Evolutionary conservation across 148 eudicot genomes (phyloP).

Genomic region (Suaeda aralocaspica): DNA sequence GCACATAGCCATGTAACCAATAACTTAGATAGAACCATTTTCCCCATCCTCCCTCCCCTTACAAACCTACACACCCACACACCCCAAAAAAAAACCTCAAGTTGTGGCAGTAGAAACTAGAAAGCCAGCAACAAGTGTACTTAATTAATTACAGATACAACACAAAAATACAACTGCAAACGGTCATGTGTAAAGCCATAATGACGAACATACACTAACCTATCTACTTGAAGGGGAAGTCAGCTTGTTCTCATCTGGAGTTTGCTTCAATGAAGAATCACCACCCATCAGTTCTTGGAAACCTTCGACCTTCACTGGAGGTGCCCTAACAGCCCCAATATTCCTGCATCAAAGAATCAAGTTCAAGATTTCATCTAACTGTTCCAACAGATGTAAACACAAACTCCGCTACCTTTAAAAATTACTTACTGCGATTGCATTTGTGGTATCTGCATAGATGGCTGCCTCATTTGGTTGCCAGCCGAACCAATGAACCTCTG

Average conservation of each 20-base stretch:
- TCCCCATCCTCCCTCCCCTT: too few relatives aligned
- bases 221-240: conserved; percentile 65
- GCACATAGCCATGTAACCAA: not conserved
- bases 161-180: not conserved
- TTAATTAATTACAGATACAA: conserved; percentile 13
- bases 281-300: conserved; percentile 96
- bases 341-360: conserved; percentile 48
- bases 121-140: too few relatives aligned
- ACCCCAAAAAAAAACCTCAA: too few relatives aligned
- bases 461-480: conserved; percentile 59
- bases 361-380: not conserved
- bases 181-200: not conserved
- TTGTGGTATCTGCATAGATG: conserved; percentile 64
- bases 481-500: conserved; percentile 52
- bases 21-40: not conserved
- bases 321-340: conserved; percentile 74
- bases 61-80: too few relatives aligned
- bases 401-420: not conserved
- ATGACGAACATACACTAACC: conserved; percentile 16
- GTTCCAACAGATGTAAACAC: not conserved
- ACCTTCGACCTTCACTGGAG: conserved; percentile 96
- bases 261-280: conserved; percentile 78
- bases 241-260: conserved; percentile 68
- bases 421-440: conserved; percentile 65
- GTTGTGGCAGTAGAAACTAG: too few relatives aligned